Percentiles rank a stretch among this genome's conserved stretches.
phyloP scores from a whole-genome alignment of 768 basidiomycete genomes.

The Tricholoma sp. region DNA sequence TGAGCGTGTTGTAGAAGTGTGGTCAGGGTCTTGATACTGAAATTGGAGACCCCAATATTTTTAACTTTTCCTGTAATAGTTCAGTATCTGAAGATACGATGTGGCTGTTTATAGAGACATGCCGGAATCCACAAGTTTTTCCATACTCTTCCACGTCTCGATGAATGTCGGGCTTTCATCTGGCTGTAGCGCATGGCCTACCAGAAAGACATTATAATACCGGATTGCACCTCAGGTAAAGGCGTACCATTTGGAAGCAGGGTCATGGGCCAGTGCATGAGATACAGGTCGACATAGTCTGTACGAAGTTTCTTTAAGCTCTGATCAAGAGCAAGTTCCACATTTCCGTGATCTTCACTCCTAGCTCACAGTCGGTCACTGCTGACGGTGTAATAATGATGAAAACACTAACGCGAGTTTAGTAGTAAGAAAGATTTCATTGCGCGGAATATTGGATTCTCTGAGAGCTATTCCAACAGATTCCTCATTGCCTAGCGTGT shows the following conservation, averaged over 20 bases:
- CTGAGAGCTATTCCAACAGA: conserved; percentile 34
- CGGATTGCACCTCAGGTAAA: neutral
- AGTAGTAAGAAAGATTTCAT: conserved; percentile 35
- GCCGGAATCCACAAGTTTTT: conserved; percentile 30
- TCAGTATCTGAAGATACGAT: neutral
- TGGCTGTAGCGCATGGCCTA: conserved; percentile 13
- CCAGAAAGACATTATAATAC: neutral
- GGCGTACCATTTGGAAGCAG: conserved; percentile 12
- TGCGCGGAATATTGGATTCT: conserved; percentile 33
- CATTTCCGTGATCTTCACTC: conserved; percentile 28
- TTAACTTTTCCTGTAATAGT: conserved; percentile 26
- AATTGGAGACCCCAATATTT: conserved; percentile 48
- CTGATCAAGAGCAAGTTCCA: conserved; percentile 26
- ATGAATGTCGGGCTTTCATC: conserved; percentile 24
- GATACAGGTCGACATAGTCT: conserved; percentile 46
- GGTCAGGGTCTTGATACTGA: conserved; percentile 34
- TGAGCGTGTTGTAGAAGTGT: conserved; percentile 31
- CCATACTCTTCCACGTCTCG: conserved; percentile 39
- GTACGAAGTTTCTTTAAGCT: conserved; percentile 29
- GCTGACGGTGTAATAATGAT: neutral
- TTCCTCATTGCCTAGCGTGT: conserved; percentile 24
- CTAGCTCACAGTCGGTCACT: conserved; percentile 19
- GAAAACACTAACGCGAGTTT: conserved; percentile 28
- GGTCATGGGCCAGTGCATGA: conserved; percentile 36
- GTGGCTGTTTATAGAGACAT: conserved; percentile 8